Evolutionary conservation across 441 rosid species (phyloP), one percentile per base, ranked within the genome.

Genomic region (Croton laevigatus): DNA sequence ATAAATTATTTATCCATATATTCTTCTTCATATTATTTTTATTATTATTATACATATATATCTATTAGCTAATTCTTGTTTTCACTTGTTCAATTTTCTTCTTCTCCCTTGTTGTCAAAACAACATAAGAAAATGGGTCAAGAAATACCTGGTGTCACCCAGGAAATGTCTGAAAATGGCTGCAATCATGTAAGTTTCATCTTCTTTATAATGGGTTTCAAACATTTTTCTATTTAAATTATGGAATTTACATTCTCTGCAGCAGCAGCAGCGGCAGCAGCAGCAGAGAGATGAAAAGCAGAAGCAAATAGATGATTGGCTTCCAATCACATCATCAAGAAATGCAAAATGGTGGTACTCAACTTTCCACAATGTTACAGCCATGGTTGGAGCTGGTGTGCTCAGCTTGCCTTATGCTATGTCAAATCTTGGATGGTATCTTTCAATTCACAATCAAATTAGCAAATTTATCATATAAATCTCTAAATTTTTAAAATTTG

Each of bases 331-430:
- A 0, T 84, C 90, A 3, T 83, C 93, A 4, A 84, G 94, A 69
- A 88, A 85, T 58, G 93, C 95, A 34, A 94, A 87, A 75, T 91
- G 97, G 98, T 91, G 97, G 95, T 90, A 84, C 69, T 77, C 97
- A 1, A 86, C 97, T 13, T 94, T 94, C 80, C 97, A 91, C 91
- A 94, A 91, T 80, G 97, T 91, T 72, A 89, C 97, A 0, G 97
- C 97, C 71, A 91, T 93, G 96, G 96, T 91, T 14, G 98, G 94
- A 0, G 97, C 98, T 59, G 97, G 97, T 23, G 91, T 91, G 57
- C 94, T 93, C 81, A 83, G 97, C 78, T 90, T 93, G 32, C 97
- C 97, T 14, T 90, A 83, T 53, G 91, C 97, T 70, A 80, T 91
- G 95, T 74, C 97, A 10, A 75, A 79, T 65, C 91, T 94, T 14